Evolutionary conservation across 148 eudicot species (phyloP).

Genomic region (Arctostaphylos glauca): DNA sequence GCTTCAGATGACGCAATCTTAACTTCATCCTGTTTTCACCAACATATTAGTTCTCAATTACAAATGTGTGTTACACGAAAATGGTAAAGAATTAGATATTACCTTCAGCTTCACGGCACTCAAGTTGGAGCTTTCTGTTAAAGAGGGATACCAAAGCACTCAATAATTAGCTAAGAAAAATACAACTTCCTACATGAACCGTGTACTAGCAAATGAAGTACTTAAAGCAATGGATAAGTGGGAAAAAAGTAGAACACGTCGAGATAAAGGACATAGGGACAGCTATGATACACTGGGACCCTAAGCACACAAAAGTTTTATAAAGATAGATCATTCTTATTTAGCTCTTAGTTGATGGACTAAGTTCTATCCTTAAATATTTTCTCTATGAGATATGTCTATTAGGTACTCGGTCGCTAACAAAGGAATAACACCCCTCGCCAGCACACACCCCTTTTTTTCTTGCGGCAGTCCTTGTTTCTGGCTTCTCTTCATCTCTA

Average conservation of each 20-base stretch:
- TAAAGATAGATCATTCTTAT: neutral
- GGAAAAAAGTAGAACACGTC: neutral
- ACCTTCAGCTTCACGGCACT: slow-evolving; percentile 19
- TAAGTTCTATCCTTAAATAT: neutral
- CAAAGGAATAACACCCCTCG: no score
- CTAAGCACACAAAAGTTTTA: no score
- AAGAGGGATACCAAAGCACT: slow-evolving; percentile 12
- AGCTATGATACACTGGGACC: neutral
- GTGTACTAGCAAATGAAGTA: neutral
- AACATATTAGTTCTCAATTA: slow-evolving; percentile 21
- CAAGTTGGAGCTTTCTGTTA: slow-evolving; percentile 27
- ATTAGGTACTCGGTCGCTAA: neutral
- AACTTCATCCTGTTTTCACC: slow-evolving; percentile 48
- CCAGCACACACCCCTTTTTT: no score
- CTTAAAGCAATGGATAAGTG: neutral
- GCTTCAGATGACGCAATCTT: slow-evolving; percentile 56
- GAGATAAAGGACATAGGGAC: neutral
- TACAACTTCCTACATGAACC: neutral
- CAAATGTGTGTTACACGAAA: neutral
- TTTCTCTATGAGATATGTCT: neutral
- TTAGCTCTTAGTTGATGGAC: neutral
- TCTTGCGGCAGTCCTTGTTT: neutral
- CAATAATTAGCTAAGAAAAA: neutral
- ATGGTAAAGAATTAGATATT: neutral
- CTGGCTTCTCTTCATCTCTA: neutral